phyloP scores from a whole-genome alignment of 1,284 basidiomycete species.

The Megacollybia platyphylla region DNA sequence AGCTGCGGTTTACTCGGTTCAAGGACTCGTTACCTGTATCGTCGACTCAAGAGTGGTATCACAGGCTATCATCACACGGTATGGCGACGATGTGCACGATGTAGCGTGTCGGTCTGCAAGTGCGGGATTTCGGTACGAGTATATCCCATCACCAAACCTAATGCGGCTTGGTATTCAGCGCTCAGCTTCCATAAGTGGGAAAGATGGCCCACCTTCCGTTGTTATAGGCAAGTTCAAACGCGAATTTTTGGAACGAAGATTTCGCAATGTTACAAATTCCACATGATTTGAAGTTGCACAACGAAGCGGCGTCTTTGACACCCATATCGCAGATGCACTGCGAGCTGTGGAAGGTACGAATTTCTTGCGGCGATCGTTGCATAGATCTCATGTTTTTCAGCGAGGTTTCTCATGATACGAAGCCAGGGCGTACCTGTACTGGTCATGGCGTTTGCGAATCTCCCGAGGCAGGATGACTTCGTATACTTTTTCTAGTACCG shows the following conservation, averaged over 20 bases:
- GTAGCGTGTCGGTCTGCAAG: constrained; percentile 43
- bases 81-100: constrained; percentile 49
- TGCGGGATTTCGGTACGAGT: constrained; percentile 42
- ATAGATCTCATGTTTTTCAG: constrained; percentile 9
- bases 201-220: constrained; percentile 31
- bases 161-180: constrained; percentile 1
- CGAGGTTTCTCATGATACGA: neutral
- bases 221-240: constrained; percentile 36
- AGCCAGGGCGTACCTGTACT: constrained; percentile 25
- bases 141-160: constrained; percentile 47
- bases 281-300: constrained; percentile 47
- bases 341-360: constrained; percentile 44
- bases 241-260: constrained; percentile 39
- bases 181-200: neutral
- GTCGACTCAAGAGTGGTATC: constrained; percentile 31
- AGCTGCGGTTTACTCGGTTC: neutral
- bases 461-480: constrained; percentile 31
- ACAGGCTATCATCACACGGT: constrained; percentile 48
- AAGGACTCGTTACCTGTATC: constrained; percentile 7
- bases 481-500: constrained; percentile 38
- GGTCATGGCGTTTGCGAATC: constrained; percentile 25
- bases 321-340: constrained; percentile 58
- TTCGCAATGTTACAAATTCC: constrained; percentile 47
- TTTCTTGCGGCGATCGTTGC: constrained; percentile 21
- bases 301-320: constrained; percentile 22